Conservation (phyloP, 768 basidiomycete species). For the Kwoniella dejecticola region DNA sequence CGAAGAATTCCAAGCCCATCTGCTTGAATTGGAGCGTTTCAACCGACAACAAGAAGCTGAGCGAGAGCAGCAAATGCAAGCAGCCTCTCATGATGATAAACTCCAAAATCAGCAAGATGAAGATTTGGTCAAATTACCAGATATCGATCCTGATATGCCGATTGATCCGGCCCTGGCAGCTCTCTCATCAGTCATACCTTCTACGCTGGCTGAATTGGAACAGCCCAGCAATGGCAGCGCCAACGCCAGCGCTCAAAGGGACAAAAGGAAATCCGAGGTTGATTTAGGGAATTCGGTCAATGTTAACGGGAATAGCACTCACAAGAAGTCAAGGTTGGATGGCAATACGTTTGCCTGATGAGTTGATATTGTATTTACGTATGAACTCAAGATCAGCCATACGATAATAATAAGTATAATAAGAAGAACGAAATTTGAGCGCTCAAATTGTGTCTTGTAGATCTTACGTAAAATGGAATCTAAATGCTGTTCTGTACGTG, state of each 20-base stretch:
- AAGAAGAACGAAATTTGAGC: too few species aligned
- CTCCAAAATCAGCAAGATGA: not conserved
- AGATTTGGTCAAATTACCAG: not conserved
- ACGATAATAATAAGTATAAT: too few species aligned
- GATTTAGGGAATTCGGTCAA: not conserved
- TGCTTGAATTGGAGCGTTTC: not conserved
- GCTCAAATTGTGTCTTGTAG: too few species aligned
- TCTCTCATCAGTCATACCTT: slow-evolving; percentile 5
- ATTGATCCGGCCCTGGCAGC: slow-evolving; percentile 26
- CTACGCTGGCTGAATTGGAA: slow-evolving; percentile 29
- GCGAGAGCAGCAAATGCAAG: not conserved
- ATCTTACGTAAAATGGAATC: too few species aligned
- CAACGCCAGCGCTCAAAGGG: slow-evolving; percentile 1
- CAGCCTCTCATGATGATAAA: not conserved
- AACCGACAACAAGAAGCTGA: not conserved
- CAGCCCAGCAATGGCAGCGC: not conserved
- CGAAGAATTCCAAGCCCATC: not conserved
- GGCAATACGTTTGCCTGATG: not conserved
- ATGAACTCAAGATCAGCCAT: too few species aligned
- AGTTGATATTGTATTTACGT: too few species aligned
- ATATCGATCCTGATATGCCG: slow-evolving; percentile 9
- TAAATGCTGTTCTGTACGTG: too few species aligned
- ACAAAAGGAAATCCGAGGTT: slow-evolving; percentile 20
- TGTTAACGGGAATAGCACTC: not conserved
- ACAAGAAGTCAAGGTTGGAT: slow-evolving; percentile 6